Evolutionary conservation across 495 filamentous ascomycete species (phyloP).

Genomic region (Aspergillus diversus): DNA sequence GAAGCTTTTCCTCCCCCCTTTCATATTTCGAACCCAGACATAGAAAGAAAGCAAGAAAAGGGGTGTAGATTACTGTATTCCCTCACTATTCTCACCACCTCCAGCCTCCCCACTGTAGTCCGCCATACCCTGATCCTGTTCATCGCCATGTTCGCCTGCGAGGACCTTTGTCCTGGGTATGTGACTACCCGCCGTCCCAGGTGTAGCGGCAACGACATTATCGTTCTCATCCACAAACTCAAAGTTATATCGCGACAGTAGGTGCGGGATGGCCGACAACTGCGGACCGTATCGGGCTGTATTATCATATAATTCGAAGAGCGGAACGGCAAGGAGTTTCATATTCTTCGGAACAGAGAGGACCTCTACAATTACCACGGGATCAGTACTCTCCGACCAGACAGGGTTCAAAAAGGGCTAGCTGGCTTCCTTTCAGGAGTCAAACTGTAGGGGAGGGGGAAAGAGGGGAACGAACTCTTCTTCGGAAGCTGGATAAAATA

Average conservation of each 20-base stretch:
- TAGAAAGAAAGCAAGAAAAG: no score
- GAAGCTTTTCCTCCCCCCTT: no score
- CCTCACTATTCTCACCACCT: conserved; percentile 23
- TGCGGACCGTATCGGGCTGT: conserved; percentile 93
- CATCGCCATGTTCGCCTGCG: conserved; percentile 60
- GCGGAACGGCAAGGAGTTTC: conserved; percentile 94
- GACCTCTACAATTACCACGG: conserved; percentile 64
- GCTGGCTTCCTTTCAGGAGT: conserved; percentile 5
- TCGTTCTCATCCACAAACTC: conserved; percentile 97
- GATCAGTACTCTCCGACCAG: neutral
- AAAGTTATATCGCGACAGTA: conserved; percentile 93
- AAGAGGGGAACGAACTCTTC: conserved; percentile 68
- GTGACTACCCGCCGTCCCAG: conserved; percentile 59
- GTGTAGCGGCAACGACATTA: conserved; percentile 83
- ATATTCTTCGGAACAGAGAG: conserved; percentile 98
- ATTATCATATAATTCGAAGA: conserved; percentile 98
- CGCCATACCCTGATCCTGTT: conserved; percentile 48
- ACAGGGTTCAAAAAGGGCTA: neutral
- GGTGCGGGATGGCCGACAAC: conserved; percentile 91
- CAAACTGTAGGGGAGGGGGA: conserved; percentile 13
- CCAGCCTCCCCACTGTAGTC: conserved; percentile 34
- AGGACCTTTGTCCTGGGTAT: conserved; percentile 70
- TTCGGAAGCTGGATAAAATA: conserved; percentile 94
- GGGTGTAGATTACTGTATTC: neutral
- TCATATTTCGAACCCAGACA: no score